Percentiles rank a stretch among this genome's conserved stretches.
phyloP scores from a whole-genome alignment of 352 stramenopile species.

The Pythium myriotylum region DNA sequence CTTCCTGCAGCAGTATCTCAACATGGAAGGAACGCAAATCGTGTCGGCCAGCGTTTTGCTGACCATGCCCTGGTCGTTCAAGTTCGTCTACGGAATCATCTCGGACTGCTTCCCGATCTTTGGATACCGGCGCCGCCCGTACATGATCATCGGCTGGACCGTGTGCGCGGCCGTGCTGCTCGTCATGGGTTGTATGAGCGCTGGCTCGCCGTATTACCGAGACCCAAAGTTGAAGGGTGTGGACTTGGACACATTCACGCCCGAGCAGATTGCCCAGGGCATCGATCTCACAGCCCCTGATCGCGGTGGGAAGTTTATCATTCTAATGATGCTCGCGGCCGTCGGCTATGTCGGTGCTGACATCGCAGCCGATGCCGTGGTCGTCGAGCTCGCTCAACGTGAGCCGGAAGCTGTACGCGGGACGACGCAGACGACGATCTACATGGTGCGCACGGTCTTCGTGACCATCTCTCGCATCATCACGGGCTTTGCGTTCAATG shows the following conservation, averaged over 20 bases:
- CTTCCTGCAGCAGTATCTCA: not conserved
- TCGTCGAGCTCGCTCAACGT: conserved; percentile 44
- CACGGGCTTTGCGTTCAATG: conserved; percentile 24
- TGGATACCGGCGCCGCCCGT: not conserved
- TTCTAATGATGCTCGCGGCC: conserved; percentile 73
- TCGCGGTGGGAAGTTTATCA: conserved; percentile 53
- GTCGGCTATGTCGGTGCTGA: conserved; percentile 80
- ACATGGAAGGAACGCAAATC: not conserved
- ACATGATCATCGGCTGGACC: conserved; percentile 1
- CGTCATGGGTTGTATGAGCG: not conserved
- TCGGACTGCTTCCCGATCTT: conserved; percentile 1
- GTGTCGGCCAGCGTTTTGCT: not conserved
- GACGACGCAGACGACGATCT: conserved; percentile 49
- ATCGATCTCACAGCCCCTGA: conserved; percentile 41
- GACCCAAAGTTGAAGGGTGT: not conserved
- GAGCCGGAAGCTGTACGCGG: conserved; percentile 46
- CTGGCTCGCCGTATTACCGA: not conserved
- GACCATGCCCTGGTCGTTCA: not conserved
- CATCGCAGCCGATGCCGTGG: conserved; percentile 62
- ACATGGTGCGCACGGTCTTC: conserved; percentile 33
- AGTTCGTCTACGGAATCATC: not conserved
- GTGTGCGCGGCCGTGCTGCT: not conserved
- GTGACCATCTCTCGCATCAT: conserved; percentile 11
- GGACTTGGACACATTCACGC: not conserved
- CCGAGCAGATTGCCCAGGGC: not conserved